Evolutionary conservation across 148 eudicot species (phyloP).

Genomic region (Vaccinium corymbosum): DNA sequence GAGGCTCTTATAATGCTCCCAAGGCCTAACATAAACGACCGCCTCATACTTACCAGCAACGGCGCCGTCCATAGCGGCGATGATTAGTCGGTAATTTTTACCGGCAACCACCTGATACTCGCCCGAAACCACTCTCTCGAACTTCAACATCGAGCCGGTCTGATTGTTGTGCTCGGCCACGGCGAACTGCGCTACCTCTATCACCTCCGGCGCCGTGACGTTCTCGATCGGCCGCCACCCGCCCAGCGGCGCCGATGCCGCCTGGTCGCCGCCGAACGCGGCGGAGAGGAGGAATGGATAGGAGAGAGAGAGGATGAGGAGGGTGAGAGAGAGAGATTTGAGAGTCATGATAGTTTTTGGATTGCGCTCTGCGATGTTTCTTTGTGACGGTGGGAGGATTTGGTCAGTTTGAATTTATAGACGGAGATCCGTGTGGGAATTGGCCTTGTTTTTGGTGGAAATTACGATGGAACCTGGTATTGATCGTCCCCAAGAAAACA

Average conservation of each 20-base stretch:
- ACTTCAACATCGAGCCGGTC: constrained; percentile 11
- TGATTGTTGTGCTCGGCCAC: constrained; percentile 32
- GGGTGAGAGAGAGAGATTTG: background rate
- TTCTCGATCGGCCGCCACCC: constrained; percentile 25
- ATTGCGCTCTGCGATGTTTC: too few relatives aligned
- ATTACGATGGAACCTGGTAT: background rate
- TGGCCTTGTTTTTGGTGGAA: background rate
- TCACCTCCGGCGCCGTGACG: constrained; percentile 30
- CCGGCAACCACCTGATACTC: constrained; percentile 26
- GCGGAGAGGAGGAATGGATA: constrained; percentile 16
- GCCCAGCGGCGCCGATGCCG: background rate
- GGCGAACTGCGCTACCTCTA: constrained; percentile 29
- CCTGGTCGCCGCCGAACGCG: background rate
- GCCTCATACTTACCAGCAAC: constrained; percentile 11
- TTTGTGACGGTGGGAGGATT: background rate
- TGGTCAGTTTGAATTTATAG: background rate
- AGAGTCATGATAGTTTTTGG: background rate
- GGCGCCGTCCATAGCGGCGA: constrained; percentile 20
- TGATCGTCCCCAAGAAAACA: too few relatives aligned
- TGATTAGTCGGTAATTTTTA: constrained; percentile 27
- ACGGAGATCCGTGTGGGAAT: background rate
- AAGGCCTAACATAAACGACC: constrained; percentile 23
- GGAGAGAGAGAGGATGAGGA: background rate
- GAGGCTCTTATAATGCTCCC: constrained; percentile 22
- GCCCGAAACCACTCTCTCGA: constrained; percentile 22